Percentiles rank a stretch among this genome's conserved stretches.
phyloP scores from a whole-genome alignment of 176 grass and related monocot genomes.

The Lolium perenne region DNA sequence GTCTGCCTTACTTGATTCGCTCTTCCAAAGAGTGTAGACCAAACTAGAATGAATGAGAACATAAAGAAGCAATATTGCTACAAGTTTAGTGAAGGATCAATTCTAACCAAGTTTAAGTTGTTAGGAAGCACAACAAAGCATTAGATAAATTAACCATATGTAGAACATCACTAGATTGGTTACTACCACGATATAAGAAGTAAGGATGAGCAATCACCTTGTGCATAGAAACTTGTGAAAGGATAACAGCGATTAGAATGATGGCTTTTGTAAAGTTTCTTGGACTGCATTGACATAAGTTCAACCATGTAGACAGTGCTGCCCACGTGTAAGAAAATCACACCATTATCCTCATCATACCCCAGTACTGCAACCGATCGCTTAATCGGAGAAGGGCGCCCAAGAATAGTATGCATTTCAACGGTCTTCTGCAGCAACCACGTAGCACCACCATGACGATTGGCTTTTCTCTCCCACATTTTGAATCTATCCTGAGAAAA shows the following conservation, averaged over 20 bases:
- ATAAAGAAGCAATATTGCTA: neutral
- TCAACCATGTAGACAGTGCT: neutral
- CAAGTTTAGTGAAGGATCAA: neutral
- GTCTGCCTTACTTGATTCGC: neutral
- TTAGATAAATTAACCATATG: neutral
- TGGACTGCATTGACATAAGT: neutral
- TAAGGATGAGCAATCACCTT: neutral
- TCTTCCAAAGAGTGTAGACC: neutral
- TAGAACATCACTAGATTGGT: neutral
- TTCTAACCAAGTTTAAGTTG: neutral
- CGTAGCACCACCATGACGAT: neutral
- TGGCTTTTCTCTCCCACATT: neutral
- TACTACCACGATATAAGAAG: neutral
- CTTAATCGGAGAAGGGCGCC: neutral
- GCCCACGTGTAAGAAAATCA: neutral
- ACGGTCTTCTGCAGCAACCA: neutral
- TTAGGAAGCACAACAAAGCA: neutral
- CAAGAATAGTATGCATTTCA: neutral
- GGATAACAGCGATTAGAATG: neutral
- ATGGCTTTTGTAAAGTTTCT: neutral
- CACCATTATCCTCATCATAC: neutral
- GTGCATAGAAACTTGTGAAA: slow-evolving; percentile 5
- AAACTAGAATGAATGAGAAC: neutral
- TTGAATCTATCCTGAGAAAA: neutral
- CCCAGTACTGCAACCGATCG: neutral